phyloP scores from a whole-genome alignment of 1,284 basidiomycete species.

The Boletus semigastroideus region DNA sequence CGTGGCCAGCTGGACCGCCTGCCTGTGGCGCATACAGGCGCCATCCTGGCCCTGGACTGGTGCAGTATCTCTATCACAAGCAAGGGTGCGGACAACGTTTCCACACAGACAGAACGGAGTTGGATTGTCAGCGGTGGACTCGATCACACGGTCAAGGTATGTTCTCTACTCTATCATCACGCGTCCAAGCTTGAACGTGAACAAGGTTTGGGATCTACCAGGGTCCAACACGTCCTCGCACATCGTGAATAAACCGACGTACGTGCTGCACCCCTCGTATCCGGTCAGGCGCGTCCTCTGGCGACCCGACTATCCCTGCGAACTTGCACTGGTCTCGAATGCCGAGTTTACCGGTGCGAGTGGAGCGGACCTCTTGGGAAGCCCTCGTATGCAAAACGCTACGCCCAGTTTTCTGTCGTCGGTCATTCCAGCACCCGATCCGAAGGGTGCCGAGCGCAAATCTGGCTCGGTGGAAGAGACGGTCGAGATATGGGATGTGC shows the following conservation, averaged over 20 bases:
- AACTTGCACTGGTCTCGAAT: slow-evolving; percentile 72
- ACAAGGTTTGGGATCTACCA: slow-evolving; percentile 77
- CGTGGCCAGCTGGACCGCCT: slow-evolving; percentile 71
- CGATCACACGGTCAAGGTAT: slow-evolving; percentile 78
- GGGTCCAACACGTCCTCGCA: slow-evolving; percentile 47
- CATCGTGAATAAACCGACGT: slow-evolving; percentile 61
- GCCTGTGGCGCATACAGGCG: slow-evolving; percentile 74
- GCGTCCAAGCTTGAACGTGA: background rate
- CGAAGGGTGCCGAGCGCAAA: slow-evolving; percentile 23
- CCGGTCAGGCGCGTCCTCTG: slow-evolving; percentile 75
- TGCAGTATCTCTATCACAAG: slow-evolving; percentile 2
- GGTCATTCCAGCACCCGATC: slow-evolving; percentile 1
- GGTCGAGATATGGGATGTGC: slow-evolving; percentile 87
- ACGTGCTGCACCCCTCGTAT: slow-evolving; percentile 74
- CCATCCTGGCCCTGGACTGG: slow-evolving; percentile 45
- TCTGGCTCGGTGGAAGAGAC: slow-evolving; percentile 46
- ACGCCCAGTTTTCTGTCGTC: slow-evolving; percentile 23
- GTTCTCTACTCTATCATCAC: background rate
- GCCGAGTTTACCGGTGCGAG: slow-evolving; percentile 50
- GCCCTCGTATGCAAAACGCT: slow-evolving; percentile 30
- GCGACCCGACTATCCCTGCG: slow-evolving; percentile 80
- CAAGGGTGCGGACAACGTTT: slow-evolving; percentile 19
- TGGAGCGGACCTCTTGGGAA: slow-evolving; percentile 29
- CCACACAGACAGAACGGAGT: slow-evolving; percentile 39
- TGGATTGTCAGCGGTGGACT: slow-evolving; percentile 85